phyloP scores from a whole-genome alignment of 129 eudicot species.

The Tanacetum coccineum region DNA sequence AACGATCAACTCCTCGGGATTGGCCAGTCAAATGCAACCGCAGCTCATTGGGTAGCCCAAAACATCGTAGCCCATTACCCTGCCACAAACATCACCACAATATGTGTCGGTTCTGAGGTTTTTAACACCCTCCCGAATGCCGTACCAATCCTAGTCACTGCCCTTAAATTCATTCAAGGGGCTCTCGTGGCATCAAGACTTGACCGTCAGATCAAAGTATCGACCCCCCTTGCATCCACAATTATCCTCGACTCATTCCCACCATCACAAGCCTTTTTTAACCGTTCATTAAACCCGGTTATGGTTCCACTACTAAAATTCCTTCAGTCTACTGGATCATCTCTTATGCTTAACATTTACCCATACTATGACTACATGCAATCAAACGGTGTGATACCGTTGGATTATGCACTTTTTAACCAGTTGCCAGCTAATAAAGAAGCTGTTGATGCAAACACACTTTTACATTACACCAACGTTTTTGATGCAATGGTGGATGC shows the following conservation, averaged over 20 bases:
- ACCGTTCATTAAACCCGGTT: constrained; percentile 59
- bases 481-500: constrained; percentile 90
- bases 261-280: constrained; percentile 86
- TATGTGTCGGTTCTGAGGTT: constrained; percentile 88
- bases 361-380: constrained; percentile 82
- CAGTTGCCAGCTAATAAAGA: constrained; percentile 80
- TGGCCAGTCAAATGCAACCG: constrained; percentile 82
- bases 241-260: constrained; percentile 83
- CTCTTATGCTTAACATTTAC: constrained; percentile 65
- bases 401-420: constrained; percentile 83
- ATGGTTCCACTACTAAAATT: constrained; percentile 59
- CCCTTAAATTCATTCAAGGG: constrained; percentile 67
- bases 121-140: constrained; percentile 61
- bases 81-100: constrained; percentile 75
- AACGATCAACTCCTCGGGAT: constrained; percentile 78
- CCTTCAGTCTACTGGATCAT: constrained; percentile 66
- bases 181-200: constrained; percentile 80
- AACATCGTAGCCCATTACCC: constrained; percentile 76
- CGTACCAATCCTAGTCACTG: constrained; percentile 58
- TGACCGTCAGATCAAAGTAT: constrained; percentile 65
- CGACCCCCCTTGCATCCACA: constrained; percentile 74
- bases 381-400: constrained; percentile 79
- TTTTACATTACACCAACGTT: constrained; percentile 72
- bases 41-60: constrained; percentile 80
- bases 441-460: constrained; percentile 79